Evolutionary conservation across 345 rosid genomes (phyloP).

Genomic region (Tarenaya hassleriana): DNA sequence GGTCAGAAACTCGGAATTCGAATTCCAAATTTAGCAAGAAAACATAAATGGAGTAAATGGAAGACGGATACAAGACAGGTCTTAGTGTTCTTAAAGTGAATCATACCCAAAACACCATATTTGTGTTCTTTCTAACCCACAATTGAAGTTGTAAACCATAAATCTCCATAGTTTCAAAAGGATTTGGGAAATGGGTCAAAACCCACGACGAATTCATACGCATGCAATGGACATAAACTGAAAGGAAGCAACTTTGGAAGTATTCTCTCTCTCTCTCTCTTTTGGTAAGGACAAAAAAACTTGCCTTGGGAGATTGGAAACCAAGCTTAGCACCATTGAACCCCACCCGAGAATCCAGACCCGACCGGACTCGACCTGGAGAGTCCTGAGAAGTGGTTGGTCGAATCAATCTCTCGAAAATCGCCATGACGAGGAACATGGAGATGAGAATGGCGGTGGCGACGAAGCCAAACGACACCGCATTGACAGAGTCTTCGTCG

Average conservation of each 20-base stretch:
- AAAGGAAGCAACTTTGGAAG: conserved; percentile 18
- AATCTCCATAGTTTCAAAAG: no score
- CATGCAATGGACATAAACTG: conserved; percentile 1
- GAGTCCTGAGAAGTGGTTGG: conserved; percentile 38
- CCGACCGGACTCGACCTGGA: conserved; percentile 27
- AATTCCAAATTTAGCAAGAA: no score
- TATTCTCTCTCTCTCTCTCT: conserved; percentile 5
- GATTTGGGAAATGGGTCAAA: no score
- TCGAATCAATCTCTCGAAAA: conserved; percentile 75
- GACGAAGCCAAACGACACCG: conserved; percentile 90
- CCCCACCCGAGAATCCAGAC: conserved; percentile 52
- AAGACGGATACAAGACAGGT: no score
- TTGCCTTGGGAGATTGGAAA: conserved; percentile 77
- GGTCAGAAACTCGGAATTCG: no score
- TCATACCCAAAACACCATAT: no score
- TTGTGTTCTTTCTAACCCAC: no score
- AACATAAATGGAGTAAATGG: no score
- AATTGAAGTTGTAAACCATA: no score
- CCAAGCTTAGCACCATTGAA: conserved; percentile 51
- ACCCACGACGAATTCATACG: no score
- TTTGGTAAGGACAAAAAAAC: conserved; percentile 12
- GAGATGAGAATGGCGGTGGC: conserved; percentile 97
- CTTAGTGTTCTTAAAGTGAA: no score
- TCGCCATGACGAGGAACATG: conserved; percentile 94
- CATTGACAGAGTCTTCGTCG: conserved; percentile 75